Conservation (phyloP, 192 early-diverging fungal genomes). For the Entomortierella lignicola region DNA sequence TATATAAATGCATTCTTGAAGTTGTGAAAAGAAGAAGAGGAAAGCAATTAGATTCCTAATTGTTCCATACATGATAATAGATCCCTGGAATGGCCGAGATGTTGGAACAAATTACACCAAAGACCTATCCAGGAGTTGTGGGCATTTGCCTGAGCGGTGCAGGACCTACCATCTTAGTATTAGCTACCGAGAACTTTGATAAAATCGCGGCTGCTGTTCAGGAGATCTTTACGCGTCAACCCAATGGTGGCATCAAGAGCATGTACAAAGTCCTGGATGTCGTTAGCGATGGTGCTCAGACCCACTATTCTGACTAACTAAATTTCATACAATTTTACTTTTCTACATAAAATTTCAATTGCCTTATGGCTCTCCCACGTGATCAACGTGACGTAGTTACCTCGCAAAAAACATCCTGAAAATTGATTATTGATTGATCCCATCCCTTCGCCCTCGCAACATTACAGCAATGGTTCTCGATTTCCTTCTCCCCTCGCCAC, state of each 20-base stretch:
- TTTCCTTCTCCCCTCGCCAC: slow-evolving; percentile 80
- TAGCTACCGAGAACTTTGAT: slow-evolving; percentile 89
- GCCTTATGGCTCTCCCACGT: too few species aligned
- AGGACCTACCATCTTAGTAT: slow-evolving; percentile 94
- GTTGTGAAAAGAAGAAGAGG: too few species aligned
- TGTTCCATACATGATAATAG: slow-evolving; percentile 29
- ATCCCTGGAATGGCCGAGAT: slow-evolving; percentile 92
- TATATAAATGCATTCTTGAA: too few species aligned
- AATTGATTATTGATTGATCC: too few species aligned
- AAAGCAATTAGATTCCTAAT: not conserved
- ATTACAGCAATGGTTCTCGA: slow-evolving; percentile 59
- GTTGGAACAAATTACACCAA: slow-evolving; percentile 77
- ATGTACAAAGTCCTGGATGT: slow-evolving; percentile 73
- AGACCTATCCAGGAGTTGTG: slow-evolving; percentile 83
- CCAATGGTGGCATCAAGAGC: slow-evolving; percentile 66
- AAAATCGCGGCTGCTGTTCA: slow-evolving; percentile 76
- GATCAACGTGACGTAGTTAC: slow-evolving; percentile 1
- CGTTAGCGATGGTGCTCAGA: slow-evolving; percentile 64
- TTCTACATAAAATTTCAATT: too few species aligned
- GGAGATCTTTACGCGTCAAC: slow-evolving; percentile 66
- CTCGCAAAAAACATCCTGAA: too few species aligned
- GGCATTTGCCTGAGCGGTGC: slow-evolving; percentile 96
- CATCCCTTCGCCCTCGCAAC: slow-evolving; percentile 6
- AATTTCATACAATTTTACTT: too few species aligned
- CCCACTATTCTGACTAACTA: slow-evolving; percentile 32